Evolutionary conservation across 129 eudicot genomes (phyloP), one percentile per base, ranked within the genome.

Genomic region (Ambrosia artemisiifolia): DNA sequence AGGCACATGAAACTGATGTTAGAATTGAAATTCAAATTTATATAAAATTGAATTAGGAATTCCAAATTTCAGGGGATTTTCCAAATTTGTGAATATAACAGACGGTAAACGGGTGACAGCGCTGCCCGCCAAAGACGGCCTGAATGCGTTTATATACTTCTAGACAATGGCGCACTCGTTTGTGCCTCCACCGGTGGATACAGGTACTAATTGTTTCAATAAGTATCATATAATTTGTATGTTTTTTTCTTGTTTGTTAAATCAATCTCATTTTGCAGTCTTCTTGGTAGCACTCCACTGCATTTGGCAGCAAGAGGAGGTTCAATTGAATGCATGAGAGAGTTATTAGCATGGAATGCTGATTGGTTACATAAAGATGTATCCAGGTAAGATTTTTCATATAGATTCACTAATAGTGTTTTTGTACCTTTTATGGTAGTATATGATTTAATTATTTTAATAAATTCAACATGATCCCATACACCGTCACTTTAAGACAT

Each of bases 251-350:
- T 13, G 30, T 65, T 17, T 43, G 61, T 10, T 69, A 47, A 47
- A 55, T 40, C 5, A 57, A 51, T 40, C 1, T 51, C 16, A 19
- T 51, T 53, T 36, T 72, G 38, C 80, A 95, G 99, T 44, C 80
- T 76, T 63, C 89, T 93, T 4, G 96, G 99, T 53, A 95, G 97
- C 67, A 95, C 95, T 63, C 94, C 99, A 8, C 97, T 95, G 79
- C 99, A 95, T 88, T 78, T 86, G 85, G 99, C 99, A 62, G 97
- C 99, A 14, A 82, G 99, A 82, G 96, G 97, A 44, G 99, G 99
- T 73, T 95, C 99, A 42, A 82, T 95, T 62, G 97, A 95, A 80
- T 95, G 99, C 84, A 85, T 95, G 49, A 84, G 99, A 6, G 91
- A 86, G 74, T 80, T 95, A 81, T 80, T 95, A 66, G 97, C 97